phyloP scores from a whole-genome alignment of 2,329 filamentous ascomycete species.

The Beauveria caledonica region DNA sequence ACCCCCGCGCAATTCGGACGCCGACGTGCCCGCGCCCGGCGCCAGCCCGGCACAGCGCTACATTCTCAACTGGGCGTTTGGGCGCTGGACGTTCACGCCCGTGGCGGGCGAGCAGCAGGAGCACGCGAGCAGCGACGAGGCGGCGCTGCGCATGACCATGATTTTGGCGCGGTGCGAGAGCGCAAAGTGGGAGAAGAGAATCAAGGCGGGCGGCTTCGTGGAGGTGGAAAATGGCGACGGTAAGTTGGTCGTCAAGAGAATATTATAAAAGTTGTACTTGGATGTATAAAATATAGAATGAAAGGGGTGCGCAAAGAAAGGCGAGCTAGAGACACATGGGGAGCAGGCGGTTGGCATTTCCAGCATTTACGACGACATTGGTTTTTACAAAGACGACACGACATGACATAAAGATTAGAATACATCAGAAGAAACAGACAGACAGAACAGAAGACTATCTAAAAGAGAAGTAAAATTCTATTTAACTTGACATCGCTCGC shows the following conservation, averaged over 20 bases:
- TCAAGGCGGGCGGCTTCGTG: conserved; percentile 50
- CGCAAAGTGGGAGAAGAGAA: conserved; percentile 66
- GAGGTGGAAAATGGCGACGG: conserved; percentile 40
- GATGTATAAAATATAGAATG: not conserved
- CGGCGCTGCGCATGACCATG: conserved; percentile 62
- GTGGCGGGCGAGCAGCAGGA: conserved; percentile 33
- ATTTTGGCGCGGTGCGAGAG: conserved; percentile 67
- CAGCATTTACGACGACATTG: not conserved
- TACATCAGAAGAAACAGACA: not conserved
- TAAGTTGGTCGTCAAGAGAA: conserved; percentile 40
- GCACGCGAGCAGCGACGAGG: conserved; percentile 47
- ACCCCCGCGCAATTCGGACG: conserved; percentile 42
- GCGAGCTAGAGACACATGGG: not conserved
- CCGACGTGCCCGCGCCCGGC: conserved; percentile 30
- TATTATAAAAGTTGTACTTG: conserved; percentile 10
- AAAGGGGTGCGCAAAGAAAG: not conserved
- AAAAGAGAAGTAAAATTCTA: not conserved
- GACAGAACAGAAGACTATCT: not conserved
- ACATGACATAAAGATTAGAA: conserved; percentile 2
- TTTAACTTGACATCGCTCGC: conserved; percentile 3
- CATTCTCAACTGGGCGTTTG: conserved; percentile 97
- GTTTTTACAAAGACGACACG: not conserved
- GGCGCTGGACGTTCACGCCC: conserved; percentile 82
- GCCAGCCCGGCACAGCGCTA: conserved; percentile 45
- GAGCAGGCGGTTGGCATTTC: not conserved